phyloP scores from a whole-genome alignment of 441 rosid species.

The Populus hybrid region DNA sequence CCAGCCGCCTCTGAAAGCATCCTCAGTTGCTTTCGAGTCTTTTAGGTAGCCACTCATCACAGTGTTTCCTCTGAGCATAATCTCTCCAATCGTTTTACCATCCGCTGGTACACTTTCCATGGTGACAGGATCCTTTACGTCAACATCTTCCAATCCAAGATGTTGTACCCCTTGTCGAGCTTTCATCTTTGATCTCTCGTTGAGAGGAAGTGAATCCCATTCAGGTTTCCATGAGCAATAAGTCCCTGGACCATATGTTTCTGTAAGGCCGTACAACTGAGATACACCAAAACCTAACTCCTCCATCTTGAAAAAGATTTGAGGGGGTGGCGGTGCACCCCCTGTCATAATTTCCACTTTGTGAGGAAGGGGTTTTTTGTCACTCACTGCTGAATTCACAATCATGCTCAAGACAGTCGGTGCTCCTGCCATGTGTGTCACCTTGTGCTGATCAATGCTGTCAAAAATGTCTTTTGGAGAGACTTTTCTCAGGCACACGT shows the following conservation, averaged over 20 bases:
- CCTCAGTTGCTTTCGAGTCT: slow-evolving; percentile 51
- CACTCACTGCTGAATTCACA: slow-evolving; percentile 37
- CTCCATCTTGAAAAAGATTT: slow-evolving; percentile 56
- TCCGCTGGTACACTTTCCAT: slow-evolving; percentile 56
- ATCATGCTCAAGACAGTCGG: slow-evolving; percentile 72
- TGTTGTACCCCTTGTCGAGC: slow-evolving; percentile 60
- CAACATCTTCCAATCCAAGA: slow-evolving; percentile 54
- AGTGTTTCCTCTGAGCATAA: slow-evolving; percentile 70
- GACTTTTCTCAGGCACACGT: slow-evolving; percentile 56
- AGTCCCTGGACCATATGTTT: slow-evolving; percentile 71
- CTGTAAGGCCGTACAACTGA: slow-evolving; percentile 70
- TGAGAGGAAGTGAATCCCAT: slow-evolving; percentile 52
- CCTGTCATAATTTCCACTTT: slow-evolving; percentile 57
- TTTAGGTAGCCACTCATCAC: slow-evolving; percentile 72
- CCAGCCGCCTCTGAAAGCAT: slow-evolving; percentile 66
- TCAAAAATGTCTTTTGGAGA: slow-evolving; percentile 52
- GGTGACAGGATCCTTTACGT: slow-evolving; percentile 48
- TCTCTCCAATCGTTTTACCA: slow-evolving; percentile 62
- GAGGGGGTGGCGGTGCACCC: slow-evolving; percentile 67
- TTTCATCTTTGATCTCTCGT: slow-evolving; percentile 48
- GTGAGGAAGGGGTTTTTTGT: slow-evolving; percentile 42
- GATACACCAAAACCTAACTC: slow-evolving; percentile 52
- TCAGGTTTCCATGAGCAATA: slow-evolving; percentile 65
- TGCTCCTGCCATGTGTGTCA: slow-evolving; percentile 72
- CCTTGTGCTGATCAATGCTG: slow-evolving; percentile 39